phyloP scores from a whole-genome alignment of 2,329 filamentous ascomycete species.

The Graphilbum sp. region DNA sequence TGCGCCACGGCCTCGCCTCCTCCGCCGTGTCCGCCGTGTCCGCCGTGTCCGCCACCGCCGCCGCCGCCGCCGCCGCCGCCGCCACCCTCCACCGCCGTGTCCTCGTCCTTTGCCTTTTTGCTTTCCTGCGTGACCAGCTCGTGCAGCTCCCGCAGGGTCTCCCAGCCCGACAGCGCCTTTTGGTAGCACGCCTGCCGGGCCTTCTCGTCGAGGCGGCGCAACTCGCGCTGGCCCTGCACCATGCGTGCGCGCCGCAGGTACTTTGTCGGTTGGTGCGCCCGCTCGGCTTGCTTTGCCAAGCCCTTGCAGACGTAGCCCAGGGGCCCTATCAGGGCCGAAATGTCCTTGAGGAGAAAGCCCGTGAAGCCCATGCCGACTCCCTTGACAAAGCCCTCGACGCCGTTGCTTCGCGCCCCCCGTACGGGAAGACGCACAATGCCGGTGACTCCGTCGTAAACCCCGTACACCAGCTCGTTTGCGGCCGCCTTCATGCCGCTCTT shows the following conservation, averaged over 20 bases:
- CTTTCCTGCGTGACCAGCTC: slow-evolving; percentile 20
- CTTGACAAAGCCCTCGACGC: slow-evolving; percentile 24
- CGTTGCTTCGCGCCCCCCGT: slow-evolving; percentile 35
- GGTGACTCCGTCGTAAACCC: slow-evolving; percentile 48
- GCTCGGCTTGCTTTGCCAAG: slow-evolving; percentile 40
- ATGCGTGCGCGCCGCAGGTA: slow-evolving; percentile 42
- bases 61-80: not conserved
- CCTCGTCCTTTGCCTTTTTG: slow-evolving; percentile 9
- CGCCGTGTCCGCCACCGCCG: not conserved
- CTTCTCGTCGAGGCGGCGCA: slow-evolving; percentile 15
- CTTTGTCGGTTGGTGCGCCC: slow-evolving; percentile 32
- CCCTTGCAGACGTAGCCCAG: slow-evolving; percentile 49
- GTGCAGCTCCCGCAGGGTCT: slow-evolving; percentile 23
- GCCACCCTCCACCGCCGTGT: not conserved
- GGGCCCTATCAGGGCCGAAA: slow-evolving; percentile 43
- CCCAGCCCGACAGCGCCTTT: slow-evolving; percentile 24
- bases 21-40: not conserved
- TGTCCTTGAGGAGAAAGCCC: slow-evolving; percentile 47
- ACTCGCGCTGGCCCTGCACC: slow-evolving; percentile 36
- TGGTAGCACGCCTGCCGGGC: slow-evolving; percentile 16
- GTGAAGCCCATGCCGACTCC: slow-evolving; percentile 48
- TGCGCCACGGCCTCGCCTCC: not conserved
- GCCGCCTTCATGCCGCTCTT: slow-evolving; percentile 46
- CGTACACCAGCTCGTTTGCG: slow-evolving; percentile 42
- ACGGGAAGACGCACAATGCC: slow-evolving; percentile 45